Base-by-base conservation (phyloP, 371 early-diverging fungal species). In the Rhizopus microsporus region DNA sequence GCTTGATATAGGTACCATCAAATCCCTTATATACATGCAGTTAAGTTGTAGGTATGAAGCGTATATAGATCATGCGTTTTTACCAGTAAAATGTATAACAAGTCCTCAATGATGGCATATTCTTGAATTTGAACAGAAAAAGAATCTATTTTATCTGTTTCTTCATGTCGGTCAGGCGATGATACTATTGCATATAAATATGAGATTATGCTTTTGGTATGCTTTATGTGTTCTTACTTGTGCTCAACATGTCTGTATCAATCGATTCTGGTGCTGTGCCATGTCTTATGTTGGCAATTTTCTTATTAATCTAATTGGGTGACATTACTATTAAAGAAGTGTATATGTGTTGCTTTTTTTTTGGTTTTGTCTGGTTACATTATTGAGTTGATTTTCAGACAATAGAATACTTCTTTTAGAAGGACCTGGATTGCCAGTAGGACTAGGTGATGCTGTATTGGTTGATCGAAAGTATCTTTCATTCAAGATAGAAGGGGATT, bases 1-100 rank as follows among this genome's bases (percentile, higher is more conserved):
- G 62, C 45, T 68, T 60, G 38, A 93, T 80, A 58, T 89, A 91
- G 33, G 75, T 79, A n/a, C 96, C 96, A 56, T 89, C 88, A 44
- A 94, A 84, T 1, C 95, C 94, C 92, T 93, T 31, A 45, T 47
- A 38, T 40, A 29, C 9, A 30, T 9, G 13, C 34, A 32, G 4
- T 31, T 51, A 48, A 13, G 5, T 3, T 42, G 6, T 38, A 30
- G 23, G 7, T 16, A 0, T 63, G 16, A 49, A n/a, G 15, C 34
- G 3, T n/a, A 3, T 45, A 30, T 37, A 51, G 13, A 23, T 23
- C 23, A 23, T 23, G 23, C 2, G 23, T 39, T 15, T 37, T 31
- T 76, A 91, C 95, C 83, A 93, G 82, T 65, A 95, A 70, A n/a
- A 92, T 84, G 62, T 85, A 93, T 40, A 95, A 72, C 0, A 95